A percentile compares a stretch with the other conserved stretches of the same genome.
Evolutionary conservation across 306 rosid genomes (phyloP).

Genomic region (Crotalaria pallida): DNA sequence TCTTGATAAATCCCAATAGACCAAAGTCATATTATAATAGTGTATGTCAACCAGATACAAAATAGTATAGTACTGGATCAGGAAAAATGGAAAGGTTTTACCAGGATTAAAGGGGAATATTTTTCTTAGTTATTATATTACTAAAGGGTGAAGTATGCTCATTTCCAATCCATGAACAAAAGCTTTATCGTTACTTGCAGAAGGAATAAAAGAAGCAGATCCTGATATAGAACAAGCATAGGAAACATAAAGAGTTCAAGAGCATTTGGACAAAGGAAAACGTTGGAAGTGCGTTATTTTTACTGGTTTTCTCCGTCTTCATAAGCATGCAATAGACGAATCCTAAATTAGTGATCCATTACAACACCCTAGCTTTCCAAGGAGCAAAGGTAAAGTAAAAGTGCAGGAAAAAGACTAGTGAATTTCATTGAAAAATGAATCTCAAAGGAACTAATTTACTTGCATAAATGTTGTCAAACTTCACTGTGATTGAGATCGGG

Average conservation of each 20-base stretch:
- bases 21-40: no score
- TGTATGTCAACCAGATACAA: background rate
- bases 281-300: background rate
- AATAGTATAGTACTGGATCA: background rate
- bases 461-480: background rate
- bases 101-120: no score
- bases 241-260: background rate
- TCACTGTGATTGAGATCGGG: no score
- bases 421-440: background rate
- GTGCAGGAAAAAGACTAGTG: background rate
- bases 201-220: background rate
- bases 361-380: background rate
- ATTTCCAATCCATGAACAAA: background rate
- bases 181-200: background rate
- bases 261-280: background rate
- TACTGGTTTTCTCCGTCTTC: background rate
- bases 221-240: slow-evolving; percentile 1
- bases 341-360: background rate
- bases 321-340: background rate
- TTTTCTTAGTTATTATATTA: background rate
- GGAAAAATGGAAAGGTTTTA: background rate
- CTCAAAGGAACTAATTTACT: background rate
- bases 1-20: background rate
- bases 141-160: no score
- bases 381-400: background rate